Percentiles rank a stretch among this genome's conserved stretches.
Evolutionary conservation across 2,329 filamentous ascomycete genomes (phyloP).

Genomic region (Epichloe aotearoae): DNA sequence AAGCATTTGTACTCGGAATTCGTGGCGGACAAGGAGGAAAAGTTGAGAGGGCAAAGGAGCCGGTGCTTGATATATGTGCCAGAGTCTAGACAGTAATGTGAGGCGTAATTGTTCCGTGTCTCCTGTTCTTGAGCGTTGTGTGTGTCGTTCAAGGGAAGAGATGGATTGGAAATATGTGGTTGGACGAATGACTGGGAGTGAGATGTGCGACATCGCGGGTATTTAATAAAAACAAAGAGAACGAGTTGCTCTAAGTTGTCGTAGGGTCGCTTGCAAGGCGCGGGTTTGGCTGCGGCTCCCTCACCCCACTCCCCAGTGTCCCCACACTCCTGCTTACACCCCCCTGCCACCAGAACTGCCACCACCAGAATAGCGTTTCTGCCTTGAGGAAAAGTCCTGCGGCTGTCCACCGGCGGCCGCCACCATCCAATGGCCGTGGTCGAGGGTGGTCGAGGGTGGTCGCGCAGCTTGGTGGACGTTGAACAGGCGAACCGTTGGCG

Average conservation of each 20-base stretch:
- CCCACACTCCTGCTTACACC: not conserved
- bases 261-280: not conserved
- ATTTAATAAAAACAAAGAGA: not conserved
- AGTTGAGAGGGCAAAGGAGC: too few species aligned
- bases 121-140: too few species aligned
- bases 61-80: too few species aligned
- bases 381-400: not conserved
- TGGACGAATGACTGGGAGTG: too few species aligned
- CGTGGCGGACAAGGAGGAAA: not conserved
- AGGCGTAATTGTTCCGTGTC: too few species aligned
- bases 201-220: not conserved
- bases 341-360: not conserved
- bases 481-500: not conserved
- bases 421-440: not conserved
- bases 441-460: not conserved
- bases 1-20: not conserved
- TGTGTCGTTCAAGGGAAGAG: too few species aligned
- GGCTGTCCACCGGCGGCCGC: not conserved
- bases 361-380: not conserved
- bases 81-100: too few species aligned
- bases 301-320: not conserved
- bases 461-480: too few species aligned
- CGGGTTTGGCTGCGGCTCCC: not conserved
- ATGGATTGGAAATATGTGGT: too few species aligned
- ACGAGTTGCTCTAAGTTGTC: not conserved